These are phyloP conservation scores for Hanseniaspora singularis DNA, from an alignment of 805 yeast genomes.

Conservation along the genomic window DNA sequence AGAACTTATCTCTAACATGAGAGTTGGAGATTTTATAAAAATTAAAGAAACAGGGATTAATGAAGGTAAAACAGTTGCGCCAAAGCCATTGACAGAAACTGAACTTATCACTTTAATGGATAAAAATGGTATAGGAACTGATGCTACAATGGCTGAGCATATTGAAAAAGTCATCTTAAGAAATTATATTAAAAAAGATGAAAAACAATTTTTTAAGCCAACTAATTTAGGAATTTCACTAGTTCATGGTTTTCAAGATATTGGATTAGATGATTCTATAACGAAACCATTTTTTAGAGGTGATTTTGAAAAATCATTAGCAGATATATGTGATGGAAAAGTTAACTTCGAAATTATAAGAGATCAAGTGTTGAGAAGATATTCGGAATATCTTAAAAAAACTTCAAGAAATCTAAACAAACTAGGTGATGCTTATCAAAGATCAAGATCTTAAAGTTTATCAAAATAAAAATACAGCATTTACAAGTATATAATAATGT, in stretches of 20 bases:
- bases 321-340: conserved; percentile 46
- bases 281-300: conserved; percentile 83
- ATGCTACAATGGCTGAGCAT: conserved; percentile 98
- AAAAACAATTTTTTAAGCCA: conserved; percentile 44
- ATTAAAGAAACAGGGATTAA: conserved; percentile 47
- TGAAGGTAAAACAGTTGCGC: conserved; percentile 71
- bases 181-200: conserved; percentile 45
- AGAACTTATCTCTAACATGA: conserved; percentile 27
- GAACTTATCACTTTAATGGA: conserved; percentile 92
- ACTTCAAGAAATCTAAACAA: conserved; percentile 24
- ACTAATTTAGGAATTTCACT: conserved; percentile 74
- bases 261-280: conserved; percentile 62
- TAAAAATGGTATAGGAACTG: conserved; percentile 94
- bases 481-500: no score
- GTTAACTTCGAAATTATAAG: conserved; percentile 11
- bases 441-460: not conserved
- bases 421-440: not conserved
- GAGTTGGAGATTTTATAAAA: conserved; percentile 43
- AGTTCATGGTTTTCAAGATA: conserved; percentile 74
- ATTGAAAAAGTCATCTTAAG: conserved; percentile 66
- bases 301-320: conserved; percentile 56
- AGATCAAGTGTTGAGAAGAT: conserved; percentile 26
- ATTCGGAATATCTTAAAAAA: conserved; percentile 37
- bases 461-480: no score
- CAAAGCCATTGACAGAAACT: conserved; percentile 75